Conservation (phyloP, 163 green algal genomes). For the Prototheca cutis region DNA sequence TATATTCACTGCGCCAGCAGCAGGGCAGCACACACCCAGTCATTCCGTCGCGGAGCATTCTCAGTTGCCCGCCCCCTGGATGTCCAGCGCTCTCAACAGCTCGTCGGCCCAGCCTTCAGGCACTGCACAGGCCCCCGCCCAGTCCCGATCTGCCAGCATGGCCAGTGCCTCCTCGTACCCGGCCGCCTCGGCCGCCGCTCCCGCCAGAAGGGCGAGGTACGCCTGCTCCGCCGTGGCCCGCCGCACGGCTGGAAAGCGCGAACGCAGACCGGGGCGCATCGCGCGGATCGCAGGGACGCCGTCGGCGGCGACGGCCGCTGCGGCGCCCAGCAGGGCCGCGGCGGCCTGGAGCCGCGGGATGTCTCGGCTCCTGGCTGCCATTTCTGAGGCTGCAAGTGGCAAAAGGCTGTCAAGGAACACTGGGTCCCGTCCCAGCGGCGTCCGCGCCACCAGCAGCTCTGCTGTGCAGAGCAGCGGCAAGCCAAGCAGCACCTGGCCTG, state of each 20-base stretch:
- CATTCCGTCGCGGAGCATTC: too few species aligned
- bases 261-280: background rate
- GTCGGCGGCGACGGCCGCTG: slow-evolving; percentile 15
- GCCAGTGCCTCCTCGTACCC: background rate
- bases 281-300: too few species aligned
- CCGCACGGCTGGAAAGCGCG: background rate
- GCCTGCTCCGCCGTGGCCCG: background rate
- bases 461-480: slow-evolving; percentile 34
- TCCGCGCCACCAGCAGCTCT: slow-evolving; percentile 37
- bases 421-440: background rate
- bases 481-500: slow-evolving; percentile 1
- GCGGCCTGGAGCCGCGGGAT: slow-evolving; percentile 52
- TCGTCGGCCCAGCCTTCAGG: too few species aligned
- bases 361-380: slow-evolving; percentile 49
- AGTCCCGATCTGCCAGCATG: slow-evolving; percentile 7
- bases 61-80: too few species aligned
- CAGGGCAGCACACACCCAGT: too few species aligned
- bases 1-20: too few species aligned
- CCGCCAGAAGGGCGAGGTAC: background rate
- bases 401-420: slow-evolving; percentile 9
- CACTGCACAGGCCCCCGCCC: slow-evolving; percentile 1
- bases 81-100: too few species aligned
- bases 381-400: slow-evolving; percentile 32
- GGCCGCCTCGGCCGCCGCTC: background rate
- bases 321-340: slow-evolving; percentile 41